phyloP scores from a whole-genome alignment of 345 rosid species.

The Corymbia maculata region DNA sequence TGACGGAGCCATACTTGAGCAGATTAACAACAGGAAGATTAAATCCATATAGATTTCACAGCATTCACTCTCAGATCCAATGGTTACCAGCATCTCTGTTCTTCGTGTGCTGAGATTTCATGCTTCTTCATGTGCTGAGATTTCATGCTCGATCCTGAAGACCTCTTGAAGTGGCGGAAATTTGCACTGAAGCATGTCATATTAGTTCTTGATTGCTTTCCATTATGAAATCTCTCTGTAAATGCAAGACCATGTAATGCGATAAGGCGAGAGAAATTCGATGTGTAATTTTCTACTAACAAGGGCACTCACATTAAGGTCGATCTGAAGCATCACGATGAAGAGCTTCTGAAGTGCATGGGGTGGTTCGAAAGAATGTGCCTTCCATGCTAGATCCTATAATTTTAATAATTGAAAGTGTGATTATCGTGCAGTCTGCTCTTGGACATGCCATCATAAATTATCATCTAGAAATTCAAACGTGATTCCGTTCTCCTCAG shows the following conservation, averaged over 20 bases:
- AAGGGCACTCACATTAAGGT: neutral
- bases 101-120: neutral
- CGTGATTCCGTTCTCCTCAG: neutral
- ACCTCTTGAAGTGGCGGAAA: neutral
- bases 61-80: neutral
- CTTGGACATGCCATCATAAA: neutral
- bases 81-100: neutral
- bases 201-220: neutral
- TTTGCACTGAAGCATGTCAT: neutral
- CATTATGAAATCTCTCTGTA: neutral
- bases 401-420: neutral
- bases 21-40: constrained; percentile 27
- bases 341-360: neutral
- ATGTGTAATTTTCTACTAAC: neutral
- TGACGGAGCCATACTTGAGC: constrained; percentile 17
- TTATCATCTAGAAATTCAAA: neutral
- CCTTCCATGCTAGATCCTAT: neutral
- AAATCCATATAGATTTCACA: constrained; percentile 19
- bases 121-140: neutral
- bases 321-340: neutral
- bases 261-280: neutral
- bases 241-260: neutral
- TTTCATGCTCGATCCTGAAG: neutral
- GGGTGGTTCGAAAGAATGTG: neutral
- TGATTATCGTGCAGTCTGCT: neutral